Base-by-base conservation (phyloP, 2,329 filamentous ascomycete species). In the Chalaropsis ovoidea region DNA sequence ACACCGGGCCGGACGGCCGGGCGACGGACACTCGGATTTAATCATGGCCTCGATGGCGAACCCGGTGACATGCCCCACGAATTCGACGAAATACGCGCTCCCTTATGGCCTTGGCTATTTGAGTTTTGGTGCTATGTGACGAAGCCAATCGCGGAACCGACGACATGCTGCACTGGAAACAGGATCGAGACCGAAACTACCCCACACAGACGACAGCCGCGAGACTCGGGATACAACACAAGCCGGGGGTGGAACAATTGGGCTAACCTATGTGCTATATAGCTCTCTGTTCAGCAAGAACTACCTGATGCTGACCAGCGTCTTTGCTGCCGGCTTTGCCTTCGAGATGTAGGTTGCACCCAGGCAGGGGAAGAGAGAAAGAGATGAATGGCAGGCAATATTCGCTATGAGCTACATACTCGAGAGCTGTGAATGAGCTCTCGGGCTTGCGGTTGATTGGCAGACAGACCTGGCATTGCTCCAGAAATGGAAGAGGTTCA, bases 221-320 rank as follows among this genome's bases (percentile, higher is more conserved):
- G 22, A 27, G 22, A n/a, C 35, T 43, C 39, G 6, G 15, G 22
- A 39, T 13, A 39, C 63, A 5, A 22, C 63, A n/a, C 35, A 27
- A 58, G n/a, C 22, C 13, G 41, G 24, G 7, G 6, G 62, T 35
- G 49, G 35, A 31, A 27, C 27, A 64, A 31, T 17, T 56, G 39
- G 66, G 47, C 61, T 58, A 47, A 63, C 61, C 42, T 45, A 45
- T 22, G 7, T 22, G 17, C 39, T 49, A 24, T 69, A 70, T 77
- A 97, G 94, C 81, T 77, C 85, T 74, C 73, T 97, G 71, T 87
- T 97, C 82, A 86, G 88, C 77, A 86, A 83, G 75, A 99, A 99
- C 82, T 87, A 83, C 72, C 81, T 88, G 76, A 96, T 96, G 85
- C 81, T 99, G 73, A 87, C 85, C 71, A 82, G 86, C 70, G 89